Base-by-base conservation (phyloP, 129 eudicot genomes). In the Erigeron canadensis region DNA sequence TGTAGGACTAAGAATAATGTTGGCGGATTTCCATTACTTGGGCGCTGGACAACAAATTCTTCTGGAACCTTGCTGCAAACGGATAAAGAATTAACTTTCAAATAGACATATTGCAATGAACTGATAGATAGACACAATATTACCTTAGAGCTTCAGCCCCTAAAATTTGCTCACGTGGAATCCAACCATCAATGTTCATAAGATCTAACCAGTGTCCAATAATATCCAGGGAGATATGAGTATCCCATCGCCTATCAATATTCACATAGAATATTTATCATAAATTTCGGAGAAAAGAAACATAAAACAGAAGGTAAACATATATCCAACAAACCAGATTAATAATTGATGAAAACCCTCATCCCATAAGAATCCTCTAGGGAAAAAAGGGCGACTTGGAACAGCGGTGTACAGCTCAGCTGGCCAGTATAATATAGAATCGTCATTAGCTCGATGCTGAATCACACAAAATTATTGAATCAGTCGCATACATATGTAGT, bases 161-260 rank as follows among this genome's bases (percentile, higher is more conserved):
- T 82, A 95, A 84, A 77, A 95, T 95, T 77, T 90, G 99, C 83
- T 95, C 99, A 47, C 99, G 96, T 73, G 99, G 99, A 79, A 95
- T 95, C 99, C 99, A 95, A 50, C 99, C 99, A 79, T 95, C 99
- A 79, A 85, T 79, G 81, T 95, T 95, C 96, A 95, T 88, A 71
- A 95, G 84, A 81, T 95, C 99, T 73, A 95, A 81, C 99, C 99
- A 95, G 58, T 95, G 97, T 51, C 97, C 99, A 77, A 95, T 66
- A 40, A 95, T 90, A 81, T 95, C 99, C 94, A 95, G 76, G 74
- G 86, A 84, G 68, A 95, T 86, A 66, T 51, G 79, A 59, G 74
- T 80, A 80, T 95, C 99, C 99, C 99, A 95, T 59, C 86, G 96
- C 97, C 99, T 95, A 62, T 67, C 22, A 21, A 66, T 60, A 54